Base-by-base conservation (phyloP, 176 grass and related monocot species). In the Aegilops bicornis region DNA sequence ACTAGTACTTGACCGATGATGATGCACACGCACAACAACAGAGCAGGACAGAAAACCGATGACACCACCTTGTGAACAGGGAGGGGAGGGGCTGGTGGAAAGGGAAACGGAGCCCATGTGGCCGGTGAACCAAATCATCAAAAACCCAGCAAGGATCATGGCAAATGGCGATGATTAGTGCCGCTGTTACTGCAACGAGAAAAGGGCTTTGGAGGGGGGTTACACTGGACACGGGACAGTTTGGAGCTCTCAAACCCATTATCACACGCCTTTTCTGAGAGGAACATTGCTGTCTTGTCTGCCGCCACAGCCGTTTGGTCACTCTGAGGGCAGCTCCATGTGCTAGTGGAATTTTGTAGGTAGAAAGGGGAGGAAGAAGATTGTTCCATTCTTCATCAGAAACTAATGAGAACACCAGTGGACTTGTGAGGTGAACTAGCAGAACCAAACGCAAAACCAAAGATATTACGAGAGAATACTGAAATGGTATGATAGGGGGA, bases 41-140 rank as follows among this genome's bases (percentile, higher is more conserved):
- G 15, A 78, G 10, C 43, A 31, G 64, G 47, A 22, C 64, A 79
- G 64, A 63, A 37, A 17, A 16, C 15, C 50, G 50, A 54, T 54
- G 15, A 19, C 50, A 19, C 50, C 48, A 17, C 50, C 35, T 43
- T 50, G 19, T 47, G 70, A 64, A 65, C 84, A 78, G 73, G 36
- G 36, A 78, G 73, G 36, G 36, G 36, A 37, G 36, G 10, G 22
- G 58, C 3, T 83, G 64, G 40, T 32, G 64, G 43, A 85, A 74
- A 80, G 82, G 82, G n/a, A 3, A 52, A 54, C 24, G 15, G 73
- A 32, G 45, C 25, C 20, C 88, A 85, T 64, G 85, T 80, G 75
- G 85, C 89, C 83, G 85, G 67, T 90, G 80, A 79, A 75, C 65
- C 25, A 75, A 14, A 77, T 56, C 73, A 76, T 54, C 73, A 30